phyloP scores from a whole-genome alignment of 2,329 filamentous ascomycete species.

The Pseudocercospora cruenta region DNA sequence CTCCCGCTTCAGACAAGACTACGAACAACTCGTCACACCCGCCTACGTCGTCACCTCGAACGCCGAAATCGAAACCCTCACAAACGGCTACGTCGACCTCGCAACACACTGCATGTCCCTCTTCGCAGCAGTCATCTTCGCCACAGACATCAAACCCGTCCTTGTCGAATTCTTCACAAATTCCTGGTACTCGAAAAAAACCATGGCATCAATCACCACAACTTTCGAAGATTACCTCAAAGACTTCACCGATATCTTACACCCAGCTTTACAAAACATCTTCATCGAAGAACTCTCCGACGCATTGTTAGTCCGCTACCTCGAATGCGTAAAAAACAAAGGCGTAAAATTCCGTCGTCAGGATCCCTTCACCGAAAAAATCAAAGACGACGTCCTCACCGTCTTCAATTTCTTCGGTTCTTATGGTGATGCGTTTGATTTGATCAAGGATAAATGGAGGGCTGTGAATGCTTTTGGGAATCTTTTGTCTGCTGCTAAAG shows the following conservation, averaged over 20 bases:
- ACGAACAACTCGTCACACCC: conserved; percentile 77
- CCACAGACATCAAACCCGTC: conserved; percentile 75
- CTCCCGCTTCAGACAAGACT: conserved; percentile 80
- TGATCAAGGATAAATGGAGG: conserved; percentile 90
- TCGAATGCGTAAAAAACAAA: conserved; percentile 83
- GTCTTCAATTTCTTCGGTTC: conserved; percentile 86
- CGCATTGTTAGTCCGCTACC: conserved; percentile 84
- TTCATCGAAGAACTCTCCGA: conserved; percentile 92
- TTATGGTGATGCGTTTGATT: conserved; percentile 67
- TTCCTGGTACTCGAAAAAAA: conserved; percentile 82
- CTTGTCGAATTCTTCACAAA: conserved; percentile 89
- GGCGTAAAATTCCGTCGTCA: conserved; percentile 82
- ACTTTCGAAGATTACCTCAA: conserved; percentile 94
- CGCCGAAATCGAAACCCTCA: conserved; percentile 72
- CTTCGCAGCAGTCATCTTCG: conserved; percentile 86
- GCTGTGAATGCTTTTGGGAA: conserved; percentile 83
- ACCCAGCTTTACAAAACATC: conserved; percentile 86
- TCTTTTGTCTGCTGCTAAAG: conserved; percentile 75
- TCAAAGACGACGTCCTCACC: conserved; percentile 88
- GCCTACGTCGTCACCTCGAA: conserved; percentile 75
- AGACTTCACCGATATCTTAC: conserved; percentile 79
- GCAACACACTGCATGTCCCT: conserved; percentile 88
- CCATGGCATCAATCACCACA: conserved; percentile 90
- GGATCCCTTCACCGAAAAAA: conserved; percentile 89
- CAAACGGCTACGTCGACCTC: conserved; percentile 92